Percentiles rank a stretch among this genome's conserved stretches.
These are phyloP conservation scores for Silene uniflora DNA, from an alignment of 148 eudicot genomes.

Conservation along the genomic window DNA sequence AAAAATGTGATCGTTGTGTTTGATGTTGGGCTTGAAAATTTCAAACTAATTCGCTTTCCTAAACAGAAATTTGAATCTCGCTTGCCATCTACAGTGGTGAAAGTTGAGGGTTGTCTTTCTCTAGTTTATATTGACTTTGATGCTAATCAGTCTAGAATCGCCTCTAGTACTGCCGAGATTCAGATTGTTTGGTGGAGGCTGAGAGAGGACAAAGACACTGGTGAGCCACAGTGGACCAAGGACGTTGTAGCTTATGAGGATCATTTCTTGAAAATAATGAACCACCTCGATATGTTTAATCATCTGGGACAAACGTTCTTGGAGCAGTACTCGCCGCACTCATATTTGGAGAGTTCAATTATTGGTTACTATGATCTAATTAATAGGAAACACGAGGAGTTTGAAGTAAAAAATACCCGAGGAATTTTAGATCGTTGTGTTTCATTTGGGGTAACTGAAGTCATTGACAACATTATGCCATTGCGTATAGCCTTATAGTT, in stretches of 20 bases:
- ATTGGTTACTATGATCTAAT: neutral
- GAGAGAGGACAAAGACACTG: neutral
- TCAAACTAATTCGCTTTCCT: neutral
- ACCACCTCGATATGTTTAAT: neutral
- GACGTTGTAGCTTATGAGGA: neutral
- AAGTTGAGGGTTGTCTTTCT: neutral
- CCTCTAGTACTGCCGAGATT: no score
- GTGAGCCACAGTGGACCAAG: neutral
- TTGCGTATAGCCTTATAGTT: no score
- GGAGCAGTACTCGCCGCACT: neutral
- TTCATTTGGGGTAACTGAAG: neutral
- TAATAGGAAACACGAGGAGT: neutral
- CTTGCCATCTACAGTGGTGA: neutral
- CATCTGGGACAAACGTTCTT: neutral
- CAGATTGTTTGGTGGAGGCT: neutral
- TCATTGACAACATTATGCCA: neutral
- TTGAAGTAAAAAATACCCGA: neutral
- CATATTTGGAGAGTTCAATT: neutral
- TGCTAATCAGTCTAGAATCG: no score
- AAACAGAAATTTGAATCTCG: neutral
- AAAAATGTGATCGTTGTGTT: neutral
- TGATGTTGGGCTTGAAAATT: neutral
- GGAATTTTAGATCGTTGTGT: neutral
- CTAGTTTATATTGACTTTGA: neutral
- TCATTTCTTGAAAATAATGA: neutral